Percentiles rank a stretch among this genome's conserved stretches.
Conservation (phyloP, 1,284 basidiomycete species). For the Sanghuangporus sanghuang region DNA sequence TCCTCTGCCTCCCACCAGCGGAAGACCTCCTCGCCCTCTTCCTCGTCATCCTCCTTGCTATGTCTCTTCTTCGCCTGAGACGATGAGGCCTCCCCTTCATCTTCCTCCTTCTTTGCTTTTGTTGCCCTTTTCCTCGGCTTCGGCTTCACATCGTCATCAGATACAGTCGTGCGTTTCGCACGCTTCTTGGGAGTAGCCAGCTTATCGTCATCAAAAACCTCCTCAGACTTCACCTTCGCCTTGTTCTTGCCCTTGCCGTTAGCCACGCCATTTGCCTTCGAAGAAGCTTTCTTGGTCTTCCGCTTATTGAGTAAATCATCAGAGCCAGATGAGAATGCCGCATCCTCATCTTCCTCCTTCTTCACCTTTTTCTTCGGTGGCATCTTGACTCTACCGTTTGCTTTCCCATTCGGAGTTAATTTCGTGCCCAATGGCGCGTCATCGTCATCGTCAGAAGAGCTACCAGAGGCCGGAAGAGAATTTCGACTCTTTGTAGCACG, state of each 20-base stretch:
- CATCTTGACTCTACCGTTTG: slow-evolving; percentile 33
- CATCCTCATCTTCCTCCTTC: slow-evolving; percentile 43
- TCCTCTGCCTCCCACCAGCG: slow-evolving; percentile 82
- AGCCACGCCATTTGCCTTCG: slow-evolving; percentile 25
- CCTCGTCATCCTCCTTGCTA: slow-evolving; percentile 51
- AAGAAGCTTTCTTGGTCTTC: slow-evolving; percentile 23
- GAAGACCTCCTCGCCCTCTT: slow-evolving; percentile 64
- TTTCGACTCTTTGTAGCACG: slow-evolving; percentile 21
- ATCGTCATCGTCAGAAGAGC: slow-evolving; percentile 26
- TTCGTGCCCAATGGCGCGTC: slow-evolving; percentile 32
- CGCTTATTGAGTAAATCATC: slow-evolving; percentile 42
- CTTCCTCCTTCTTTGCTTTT: slow-evolving; percentile 29
- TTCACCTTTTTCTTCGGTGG: slow-evolving; percentile 62
- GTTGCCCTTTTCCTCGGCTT: slow-evolving; percentile 29
- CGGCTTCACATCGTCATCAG: slow-evolving; percentile 16
- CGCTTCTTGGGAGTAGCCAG: slow-evolving; percentile 30
- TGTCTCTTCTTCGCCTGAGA: slow-evolving; percentile 34
- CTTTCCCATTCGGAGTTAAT: slow-evolving; percentile 34
- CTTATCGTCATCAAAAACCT: slow-evolving; percentile 14
- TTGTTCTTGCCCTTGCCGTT: slow-evolving; percentile 35
- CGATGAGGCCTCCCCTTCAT: slow-evolving; percentile 27
- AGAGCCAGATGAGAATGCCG: slow-evolving; percentile 29
- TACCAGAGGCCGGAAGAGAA: slow-evolving; percentile 32
- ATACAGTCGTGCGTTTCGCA: slow-evolving; percentile 21
- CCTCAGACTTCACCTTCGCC: slow-evolving; percentile 34